Conservation (phyloP, 208 protist genomes). For the Acanthamoeba triangularis region DNA sequence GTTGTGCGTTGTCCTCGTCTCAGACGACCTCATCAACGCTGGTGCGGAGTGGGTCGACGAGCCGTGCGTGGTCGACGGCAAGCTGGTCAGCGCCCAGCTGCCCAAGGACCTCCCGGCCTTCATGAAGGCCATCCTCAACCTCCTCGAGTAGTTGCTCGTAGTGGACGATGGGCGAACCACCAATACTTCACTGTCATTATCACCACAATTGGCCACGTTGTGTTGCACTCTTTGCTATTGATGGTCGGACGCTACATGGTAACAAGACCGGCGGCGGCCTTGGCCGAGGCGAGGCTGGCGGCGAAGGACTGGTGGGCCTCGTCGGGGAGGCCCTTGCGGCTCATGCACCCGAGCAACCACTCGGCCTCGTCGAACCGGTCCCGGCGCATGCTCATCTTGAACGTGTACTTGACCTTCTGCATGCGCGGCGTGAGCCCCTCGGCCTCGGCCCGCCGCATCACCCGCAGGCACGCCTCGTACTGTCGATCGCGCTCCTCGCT, state of each 20-base stretch:
- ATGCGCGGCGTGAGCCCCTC: neutral
- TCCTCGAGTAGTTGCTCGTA: slow-evolving; percentile 22
- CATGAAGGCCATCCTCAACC: slow-evolving; percentile 77
- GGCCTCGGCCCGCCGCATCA: neutral
- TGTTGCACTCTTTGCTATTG: too few relatives aligned
- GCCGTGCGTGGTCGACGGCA: slow-evolving; percentile 77
- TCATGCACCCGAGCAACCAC: neutral
- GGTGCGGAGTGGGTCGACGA: slow-evolving; percentile 79
- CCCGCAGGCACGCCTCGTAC: neutral
- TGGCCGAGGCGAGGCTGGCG: neutral
- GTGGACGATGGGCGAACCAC: too few relatives aligned
- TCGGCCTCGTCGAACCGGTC: neutral
- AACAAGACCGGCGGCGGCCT: neutral
- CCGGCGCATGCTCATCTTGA: neutral
- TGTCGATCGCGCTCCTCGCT: neutral
- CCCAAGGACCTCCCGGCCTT: slow-evolving; percentile 79
- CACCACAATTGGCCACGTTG: too few relatives aligned
- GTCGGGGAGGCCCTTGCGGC: neutral
- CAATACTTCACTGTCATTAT: too few relatives aligned
- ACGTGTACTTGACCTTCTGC: neutral
- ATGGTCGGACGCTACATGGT: too few relatives aligned
- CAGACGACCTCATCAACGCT: slow-evolving; percentile 75
- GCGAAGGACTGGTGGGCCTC: neutral
- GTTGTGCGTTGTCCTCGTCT: too few relatives aligned
- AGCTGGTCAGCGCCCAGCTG: slow-evolving; percentile 75